Evolutionary conservation across 2,329 filamentous ascomycete species (phyloP), one percentile per base, ranked within the genome.

Genomic region (Aspergillus fijiensis): DNA sequence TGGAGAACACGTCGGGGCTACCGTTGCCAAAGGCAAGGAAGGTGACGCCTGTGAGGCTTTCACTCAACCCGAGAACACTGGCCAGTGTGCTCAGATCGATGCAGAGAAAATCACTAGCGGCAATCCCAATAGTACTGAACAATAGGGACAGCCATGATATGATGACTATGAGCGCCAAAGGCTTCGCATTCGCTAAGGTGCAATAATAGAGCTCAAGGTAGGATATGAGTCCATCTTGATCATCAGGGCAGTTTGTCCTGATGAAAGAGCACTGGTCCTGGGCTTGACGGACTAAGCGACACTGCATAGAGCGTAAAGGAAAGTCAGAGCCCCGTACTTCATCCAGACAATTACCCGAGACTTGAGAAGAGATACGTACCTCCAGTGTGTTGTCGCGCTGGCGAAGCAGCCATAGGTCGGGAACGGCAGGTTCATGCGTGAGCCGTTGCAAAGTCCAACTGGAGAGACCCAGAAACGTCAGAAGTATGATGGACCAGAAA

Each of bases 21-120:
- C 95, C 95, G 80, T 99, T 99, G 65, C 95, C 95, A 77, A 99
- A 96, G 9, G 95, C 95, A 55, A 99, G 80, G 70, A 99, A 96
- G 0, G 95, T 99, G 29, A 99, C 96, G 39, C 95, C 95, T 0
- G 95, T 92, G 77, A 99, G 84, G 74, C 92, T 98, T 80, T 99
- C 93, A 75, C 93, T 97, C 81, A 99, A 89, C 21, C 94, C 93
- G 29, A 98, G 82, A 55, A 97, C 87, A 59, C 84, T 89, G 23
- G 95, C 89, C 68, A 99, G 95, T 12, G 95, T 98, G 76, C 91
- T 95, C 35, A 99, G 84, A 72, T 99, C 96, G 78, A 98, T 87
- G 77, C 93, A 98, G 78, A 99, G 95, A 81, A 99, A 99, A 78
- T 99, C 95, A 77, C 92, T 97, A 23, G 95, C 95, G 14, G 95